phyloP scores from a whole-genome alignment of 768 basidiomycete species.

The Tulasnella sp. region DNA sequence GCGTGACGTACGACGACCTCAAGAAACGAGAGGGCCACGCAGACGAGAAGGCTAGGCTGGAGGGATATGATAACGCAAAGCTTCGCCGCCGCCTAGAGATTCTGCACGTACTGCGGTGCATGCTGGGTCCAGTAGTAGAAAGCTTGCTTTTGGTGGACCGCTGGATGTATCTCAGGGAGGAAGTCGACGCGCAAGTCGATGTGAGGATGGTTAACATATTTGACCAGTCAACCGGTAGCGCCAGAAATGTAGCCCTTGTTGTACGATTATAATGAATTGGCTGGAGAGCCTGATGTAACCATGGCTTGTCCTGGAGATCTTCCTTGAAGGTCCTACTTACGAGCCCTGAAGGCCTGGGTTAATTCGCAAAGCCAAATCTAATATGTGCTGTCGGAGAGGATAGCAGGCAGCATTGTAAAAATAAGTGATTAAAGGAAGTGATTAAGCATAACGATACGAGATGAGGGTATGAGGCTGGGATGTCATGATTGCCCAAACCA shows the following conservation, averaged over 20 bases:
- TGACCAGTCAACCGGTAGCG: constrained; percentile 64
- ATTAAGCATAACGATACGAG: too few species aligned
- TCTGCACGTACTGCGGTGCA: constrained; percentile 59
- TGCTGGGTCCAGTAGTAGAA: constrained; percentile 62
- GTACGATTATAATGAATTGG: constrained; percentile 27
- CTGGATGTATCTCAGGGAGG: constrained; percentile 46
- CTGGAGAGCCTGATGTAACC: too few species aligned
- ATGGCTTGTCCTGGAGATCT: too few species aligned
- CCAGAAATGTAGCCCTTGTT: constrained; percentile 60
- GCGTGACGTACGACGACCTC: background rate
- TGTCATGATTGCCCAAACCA: too few species aligned
- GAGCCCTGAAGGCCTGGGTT: too few species aligned
- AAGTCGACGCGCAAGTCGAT: constrained; percentile 13
- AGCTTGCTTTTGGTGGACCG: constrained; percentile 58
- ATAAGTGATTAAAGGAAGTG: too few species aligned
- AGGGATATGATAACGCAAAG: constrained; percentile 26
- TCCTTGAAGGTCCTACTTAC: too few species aligned
- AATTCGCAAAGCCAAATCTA: too few species aligned
- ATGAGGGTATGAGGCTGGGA: too few species aligned
- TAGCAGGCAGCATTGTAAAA: too few species aligned
- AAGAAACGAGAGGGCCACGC: constrained; percentile 14
- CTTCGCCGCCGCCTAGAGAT: constrained; percentile 44
- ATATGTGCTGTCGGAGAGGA: too few species aligned
- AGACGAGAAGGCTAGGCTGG: constrained; percentile 24
- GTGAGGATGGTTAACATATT: constrained; percentile 58